A percentile compares a stretch with the other conserved stretches of the same genome.
These are phyloP conservation scores for Vitis rupestris DNA, from an alignment of 164 flowering plant genomes.

Conservation along the genomic window DNA sequence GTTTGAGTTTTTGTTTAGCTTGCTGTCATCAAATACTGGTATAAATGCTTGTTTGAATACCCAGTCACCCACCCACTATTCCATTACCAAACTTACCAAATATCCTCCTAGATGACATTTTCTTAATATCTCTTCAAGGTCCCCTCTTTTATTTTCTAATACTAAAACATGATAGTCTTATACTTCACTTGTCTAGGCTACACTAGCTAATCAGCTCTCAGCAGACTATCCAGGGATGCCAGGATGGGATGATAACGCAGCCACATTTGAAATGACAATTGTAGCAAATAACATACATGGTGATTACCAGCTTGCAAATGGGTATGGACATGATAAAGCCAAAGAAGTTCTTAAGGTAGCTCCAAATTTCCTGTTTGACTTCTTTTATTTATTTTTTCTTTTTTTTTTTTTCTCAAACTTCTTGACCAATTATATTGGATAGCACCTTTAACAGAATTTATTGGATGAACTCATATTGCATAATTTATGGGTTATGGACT, in stretches of 20 bases:
- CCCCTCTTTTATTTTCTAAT: not conserved
- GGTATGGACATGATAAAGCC: conserved; percentile 66
- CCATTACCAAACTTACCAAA: too few species aligned
- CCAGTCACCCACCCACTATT: too few species aligned
- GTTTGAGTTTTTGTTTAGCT: too few species aligned
- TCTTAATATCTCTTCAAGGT: too few species aligned
- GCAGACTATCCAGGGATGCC: conserved; percentile 77
- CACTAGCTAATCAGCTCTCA: conserved; percentile 53
- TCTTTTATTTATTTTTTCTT: not conserved
- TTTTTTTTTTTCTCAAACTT: not conserved
- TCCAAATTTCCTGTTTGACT: not conserved
- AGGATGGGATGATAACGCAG: conserved; percentile 88
- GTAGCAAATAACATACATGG: conserved; percentile 77
- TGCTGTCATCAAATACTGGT: too few species aligned
- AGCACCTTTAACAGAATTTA: too few species aligned
- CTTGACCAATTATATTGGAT: not conserved
- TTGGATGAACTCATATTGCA: too few species aligned
- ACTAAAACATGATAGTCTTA: conserved; percentile 7
- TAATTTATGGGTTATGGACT: too few species aligned
- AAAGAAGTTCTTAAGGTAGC: conserved; percentile 64
- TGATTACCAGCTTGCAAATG: conserved; percentile 92
- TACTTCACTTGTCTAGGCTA: conserved; percentile 46
- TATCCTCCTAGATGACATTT: too few species aligned
- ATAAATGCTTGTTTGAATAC: too few species aligned
- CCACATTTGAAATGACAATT: conserved; percentile 77